phyloP scores from a whole-genome alignment of 257 asterid species.

The Nicotiana knightiana region DNA sequence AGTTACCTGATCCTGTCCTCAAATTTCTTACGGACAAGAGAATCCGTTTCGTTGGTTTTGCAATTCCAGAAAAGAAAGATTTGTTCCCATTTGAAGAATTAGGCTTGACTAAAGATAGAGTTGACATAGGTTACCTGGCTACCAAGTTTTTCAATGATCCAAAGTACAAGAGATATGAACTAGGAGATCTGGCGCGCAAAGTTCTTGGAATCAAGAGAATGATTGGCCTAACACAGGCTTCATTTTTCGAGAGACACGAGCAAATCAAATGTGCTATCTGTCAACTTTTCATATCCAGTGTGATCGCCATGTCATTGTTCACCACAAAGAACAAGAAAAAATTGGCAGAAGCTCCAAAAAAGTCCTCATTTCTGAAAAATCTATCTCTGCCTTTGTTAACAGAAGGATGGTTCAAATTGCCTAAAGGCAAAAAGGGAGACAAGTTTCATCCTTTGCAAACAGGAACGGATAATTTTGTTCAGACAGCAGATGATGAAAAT shows the following conservation, averaged over 20 bases:
- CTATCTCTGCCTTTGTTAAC: conserved; percentile 43
- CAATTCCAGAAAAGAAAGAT: conserved; percentile 62
- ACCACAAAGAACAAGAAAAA: conserved; percentile 32
- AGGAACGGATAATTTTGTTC: conserved; percentile 6
- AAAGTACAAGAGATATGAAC: conserved; percentile 50
- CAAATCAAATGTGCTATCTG: conserved; percentile 67
- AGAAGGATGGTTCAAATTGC: conserved; percentile 63
- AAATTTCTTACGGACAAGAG: conserved; percentile 57
- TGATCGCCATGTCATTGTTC: conserved; percentile 55
- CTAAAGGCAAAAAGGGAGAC: conserved; percentile 33
- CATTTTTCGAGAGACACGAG: conserved; percentile 70
- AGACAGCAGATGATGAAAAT: conserved; percentile 18
- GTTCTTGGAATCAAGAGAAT: conserved; percentile 67
- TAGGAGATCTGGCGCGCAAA: conserved; percentile 51
- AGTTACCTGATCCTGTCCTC: conserved; percentile 39
- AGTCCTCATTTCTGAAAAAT: conserved; percentile 47
- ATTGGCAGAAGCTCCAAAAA: conserved; percentile 21
- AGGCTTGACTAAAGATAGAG: conserved; percentile 36
- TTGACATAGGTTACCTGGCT: conserved; percentile 69
- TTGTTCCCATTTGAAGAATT: conserved; percentile 64
- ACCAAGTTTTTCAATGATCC: conserved; percentile 48
- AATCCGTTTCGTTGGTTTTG: conserved; percentile 68
- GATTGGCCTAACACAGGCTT: conserved; percentile 61
- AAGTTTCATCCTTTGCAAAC: conserved; percentile 14
- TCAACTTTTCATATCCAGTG: conserved; percentile 63